Evolutionary conservation across 495 filamentous ascomycete genomes (phyloP).

Genomic region (Podospora pseudoanserina): DNA sequence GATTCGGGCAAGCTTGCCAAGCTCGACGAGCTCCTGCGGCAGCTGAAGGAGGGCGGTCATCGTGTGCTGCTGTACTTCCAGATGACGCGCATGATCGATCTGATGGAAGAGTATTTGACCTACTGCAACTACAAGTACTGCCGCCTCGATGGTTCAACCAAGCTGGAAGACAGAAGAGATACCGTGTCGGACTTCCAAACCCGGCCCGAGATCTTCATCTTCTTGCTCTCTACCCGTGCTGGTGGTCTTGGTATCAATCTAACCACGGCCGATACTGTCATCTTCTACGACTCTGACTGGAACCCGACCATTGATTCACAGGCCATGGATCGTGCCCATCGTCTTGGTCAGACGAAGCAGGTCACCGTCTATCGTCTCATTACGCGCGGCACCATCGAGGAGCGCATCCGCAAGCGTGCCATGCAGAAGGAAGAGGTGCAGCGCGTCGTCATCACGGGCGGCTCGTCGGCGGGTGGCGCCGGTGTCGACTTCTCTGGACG

Average conservation of each 20-base stretch:
- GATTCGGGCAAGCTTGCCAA: slow-evolving; percentile 95
- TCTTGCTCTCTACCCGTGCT: slow-evolving; percentile 90
- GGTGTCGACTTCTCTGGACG: slow-evolving; percentile 89
- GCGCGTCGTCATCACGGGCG: slow-evolving; percentile 93
- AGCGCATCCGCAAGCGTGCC: slow-evolving; percentile 95
- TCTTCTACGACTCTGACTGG: slow-evolving; percentile 99
- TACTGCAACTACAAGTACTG: slow-evolving; percentile 99
- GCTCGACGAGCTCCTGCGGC: slow-evolving; percentile 78
- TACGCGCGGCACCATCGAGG: slow-evolving; percentile 94
- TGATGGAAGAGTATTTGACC: slow-evolving; percentile 98
- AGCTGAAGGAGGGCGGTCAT: slow-evolving; percentile 88
- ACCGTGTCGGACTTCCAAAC: slow-evolving; percentile 96
- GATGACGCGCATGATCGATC: slow-evolving; percentile 99
- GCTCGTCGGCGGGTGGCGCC: slow-evolving; percentile 53
- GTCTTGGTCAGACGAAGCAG: slow-evolving; percentile 92
- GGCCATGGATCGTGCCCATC: slow-evolving; percentile 98
- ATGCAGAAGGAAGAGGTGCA: slow-evolving; percentile 99
- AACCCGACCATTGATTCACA: slow-evolving; percentile 98
- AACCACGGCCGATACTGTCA: slow-evolving; percentile 87
- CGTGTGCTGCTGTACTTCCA: slow-evolving; percentile 99
- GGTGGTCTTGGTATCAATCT: slow-evolving; percentile 98
- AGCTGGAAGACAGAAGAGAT: slow-evolving; percentile 93
- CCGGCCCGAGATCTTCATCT: slow-evolving; percentile 89
- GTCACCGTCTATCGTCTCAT: slow-evolving; percentile 97
- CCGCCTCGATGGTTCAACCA: slow-evolving; percentile 94